These are phyloP conservation scores for Amylocystis lapponica DNA, from an alignment of 768 basidiomycete genomes.

Conservation along the genomic window DNA sequence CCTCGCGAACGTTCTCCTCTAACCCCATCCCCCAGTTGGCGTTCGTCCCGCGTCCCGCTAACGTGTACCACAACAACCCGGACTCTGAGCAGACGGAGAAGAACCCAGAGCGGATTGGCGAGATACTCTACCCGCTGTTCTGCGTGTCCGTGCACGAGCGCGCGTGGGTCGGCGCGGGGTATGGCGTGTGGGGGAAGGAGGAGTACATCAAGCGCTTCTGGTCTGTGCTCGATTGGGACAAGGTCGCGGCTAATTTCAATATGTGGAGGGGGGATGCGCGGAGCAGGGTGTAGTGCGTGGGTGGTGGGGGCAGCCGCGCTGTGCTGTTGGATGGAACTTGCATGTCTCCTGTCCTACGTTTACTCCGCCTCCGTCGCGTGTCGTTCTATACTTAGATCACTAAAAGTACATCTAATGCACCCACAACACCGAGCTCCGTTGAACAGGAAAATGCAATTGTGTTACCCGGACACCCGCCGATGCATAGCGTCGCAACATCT, in stretches of 20 bases:
- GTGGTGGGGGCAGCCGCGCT: too few relatives aligned
- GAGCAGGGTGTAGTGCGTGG: too few relatives aligned
- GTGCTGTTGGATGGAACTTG: too few relatives aligned
- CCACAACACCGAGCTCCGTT: too few relatives aligned
- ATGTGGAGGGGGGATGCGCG: neutral
- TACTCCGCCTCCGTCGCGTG: too few relatives aligned
- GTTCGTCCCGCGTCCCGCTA: conserved; percentile 14
- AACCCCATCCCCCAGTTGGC: conserved; percentile 27
- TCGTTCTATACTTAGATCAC: too few relatives aligned
- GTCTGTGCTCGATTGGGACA: conserved; percentile 74
- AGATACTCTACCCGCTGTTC: conserved; percentile 65
- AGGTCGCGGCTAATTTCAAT: conserved; percentile 34
- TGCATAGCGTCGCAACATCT: too few relatives aligned
- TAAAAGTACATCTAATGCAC: conserved; percentile 14
- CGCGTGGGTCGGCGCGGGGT: conserved; percentile 79
- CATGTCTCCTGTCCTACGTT: too few relatives aligned
- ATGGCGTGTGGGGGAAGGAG: conserved; percentile 90
- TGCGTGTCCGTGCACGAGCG: conserved; percentile 80
- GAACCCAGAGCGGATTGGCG: conserved; percentile 31
- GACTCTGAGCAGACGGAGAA: neutral
- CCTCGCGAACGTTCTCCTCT: conserved; percentile 26
- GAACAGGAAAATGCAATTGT: too few relatives aligned
- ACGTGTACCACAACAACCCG: neutral
- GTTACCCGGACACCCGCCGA: too few relatives aligned
- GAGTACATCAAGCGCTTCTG: conserved; percentile 81